Evolutionary conservation across 192 early-diverging fungal genomes (phyloP).

Genomic region (Coemansia sp.): DNA sequence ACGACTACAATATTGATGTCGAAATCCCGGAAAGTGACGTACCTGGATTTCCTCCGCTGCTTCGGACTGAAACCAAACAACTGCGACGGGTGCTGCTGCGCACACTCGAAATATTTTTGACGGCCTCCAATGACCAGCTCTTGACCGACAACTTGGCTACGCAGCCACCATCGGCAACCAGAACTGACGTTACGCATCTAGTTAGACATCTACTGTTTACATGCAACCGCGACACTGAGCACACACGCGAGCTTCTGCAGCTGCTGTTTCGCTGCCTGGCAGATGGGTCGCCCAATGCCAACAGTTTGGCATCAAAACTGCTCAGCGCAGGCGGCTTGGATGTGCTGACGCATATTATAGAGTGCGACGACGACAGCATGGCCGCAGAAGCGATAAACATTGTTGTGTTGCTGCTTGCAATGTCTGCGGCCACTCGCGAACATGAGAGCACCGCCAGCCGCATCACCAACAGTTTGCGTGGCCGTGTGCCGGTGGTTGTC

Average conservation of each 20-base stretch:
- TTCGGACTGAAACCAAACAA: conserved; percentile 17
- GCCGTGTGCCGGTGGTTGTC: conserved; percentile 16
- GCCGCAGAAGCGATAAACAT: conserved; percentile 45
- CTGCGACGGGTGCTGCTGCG: conserved; percentile 31
- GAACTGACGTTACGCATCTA: conserved; percentile 27
- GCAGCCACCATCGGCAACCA: conserved; percentile 15
- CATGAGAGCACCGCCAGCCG: conserved; percentile 38
- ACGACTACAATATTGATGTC: conserved; percentile 11
- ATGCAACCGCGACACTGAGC: conserved; percentile 42
- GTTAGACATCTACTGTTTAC: conserved; percentile 33
- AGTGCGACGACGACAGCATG: conserved; percentile 39
- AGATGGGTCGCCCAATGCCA: conserved; percentile 38
- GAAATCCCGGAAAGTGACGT: conserved; percentile 7
- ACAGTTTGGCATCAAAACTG: conserved; percentile 23
- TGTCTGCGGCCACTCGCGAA: conserved; percentile 20
- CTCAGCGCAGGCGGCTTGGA: conserved; percentile 25
- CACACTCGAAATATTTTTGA: conserved; percentile 40
- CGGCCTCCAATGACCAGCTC: conserved; percentile 19
- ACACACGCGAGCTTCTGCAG: conserved; percentile 36
- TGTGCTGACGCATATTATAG: conserved; percentile 37
- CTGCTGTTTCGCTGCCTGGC: conserved; percentile 46
- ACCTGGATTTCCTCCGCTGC: conserved; percentile 24
- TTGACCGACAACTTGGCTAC: neutral
- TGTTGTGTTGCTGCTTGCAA: conserved; percentile 34
- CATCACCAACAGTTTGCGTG: conserved; percentile 41